Conservation (phyloP, 23 red algal species). For the Pyropia yezoensis region DNA sequence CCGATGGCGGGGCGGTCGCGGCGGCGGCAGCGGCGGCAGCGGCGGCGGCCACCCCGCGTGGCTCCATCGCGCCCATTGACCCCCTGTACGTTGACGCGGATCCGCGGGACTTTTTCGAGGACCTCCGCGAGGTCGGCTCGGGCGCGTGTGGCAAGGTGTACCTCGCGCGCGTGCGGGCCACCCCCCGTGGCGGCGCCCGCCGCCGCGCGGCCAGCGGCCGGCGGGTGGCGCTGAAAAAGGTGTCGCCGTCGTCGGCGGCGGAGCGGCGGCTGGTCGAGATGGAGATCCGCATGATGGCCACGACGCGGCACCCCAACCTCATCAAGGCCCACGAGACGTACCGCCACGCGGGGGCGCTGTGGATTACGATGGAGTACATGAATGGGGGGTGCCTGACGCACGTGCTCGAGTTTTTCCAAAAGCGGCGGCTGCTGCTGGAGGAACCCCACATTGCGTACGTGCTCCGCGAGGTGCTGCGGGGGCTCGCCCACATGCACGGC, state of each 20-base stretch:
- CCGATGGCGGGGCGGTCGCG: no score
- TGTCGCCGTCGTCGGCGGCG: constrained; percentile 39
- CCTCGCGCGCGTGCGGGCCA: constrained; percentile 9
- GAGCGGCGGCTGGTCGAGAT: constrained; percentile 61
- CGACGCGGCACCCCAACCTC: constrained; percentile 78
- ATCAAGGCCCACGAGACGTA: constrained; percentile 89
- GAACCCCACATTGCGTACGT: constrained; percentile 87
- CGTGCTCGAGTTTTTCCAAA: constrained; percentile 64
- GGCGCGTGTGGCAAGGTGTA: constrained; percentile 78
- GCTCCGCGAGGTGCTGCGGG: constrained; percentile 66
- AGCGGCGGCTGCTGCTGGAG: constrained; percentile 23
- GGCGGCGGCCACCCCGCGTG: not conserved
- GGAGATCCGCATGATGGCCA: constrained; percentile 94
- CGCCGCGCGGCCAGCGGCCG: constrained; percentile 11
- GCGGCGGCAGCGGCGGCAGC: no score
- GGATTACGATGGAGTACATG: constrained; percentile 98
- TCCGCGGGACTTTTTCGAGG: constrained; percentile 44
- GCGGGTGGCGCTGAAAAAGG: constrained; percentile 85
- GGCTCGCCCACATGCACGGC: constrained; percentile 81
- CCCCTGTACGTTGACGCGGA: constrained; percentile 72
- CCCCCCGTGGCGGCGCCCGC: constrained; percentile 1
- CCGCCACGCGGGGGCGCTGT: constrained; percentile 46
- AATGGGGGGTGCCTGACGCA: constrained; percentile 80
- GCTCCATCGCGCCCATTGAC: constrained; percentile 51
- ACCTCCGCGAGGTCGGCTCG: constrained; percentile 70